Percentiles rank a stretch among this genome's conserved stretches.
phyloP scores from a whole-genome alignment of 176 grass and related monocot species.

The Hyparrhenia diplandra region DNA sequence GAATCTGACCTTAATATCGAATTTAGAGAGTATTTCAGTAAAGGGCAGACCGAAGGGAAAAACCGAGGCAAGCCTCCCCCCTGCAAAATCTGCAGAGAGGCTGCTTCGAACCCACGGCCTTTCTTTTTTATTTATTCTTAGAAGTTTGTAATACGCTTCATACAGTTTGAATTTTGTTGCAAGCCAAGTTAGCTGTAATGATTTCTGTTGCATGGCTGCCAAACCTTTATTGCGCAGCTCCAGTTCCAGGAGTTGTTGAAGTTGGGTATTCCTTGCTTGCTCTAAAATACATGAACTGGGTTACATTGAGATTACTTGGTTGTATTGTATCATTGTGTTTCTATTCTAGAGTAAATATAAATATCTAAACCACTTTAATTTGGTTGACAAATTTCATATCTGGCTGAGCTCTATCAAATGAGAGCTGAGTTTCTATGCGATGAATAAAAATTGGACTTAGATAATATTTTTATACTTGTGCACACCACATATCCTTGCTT shows the following conservation, averaged over 20 bases:
- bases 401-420: background rate
- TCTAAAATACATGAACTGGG: background rate
- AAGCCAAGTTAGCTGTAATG: background rate
- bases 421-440: background rate
- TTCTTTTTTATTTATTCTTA: background rate
- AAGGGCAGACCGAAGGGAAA: too few relatives aligned
- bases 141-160: background rate
- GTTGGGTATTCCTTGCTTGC: background rate
- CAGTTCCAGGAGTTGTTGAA: background rate
- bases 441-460: background rate
- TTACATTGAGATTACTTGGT: background rate
- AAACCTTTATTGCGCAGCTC: background rate
- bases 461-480: background rate
- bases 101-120: too few relatives aligned
- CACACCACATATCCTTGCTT: background rate
- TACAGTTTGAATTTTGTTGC: slow-evolving; percentile 1
- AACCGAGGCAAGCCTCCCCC: too few relatives aligned
- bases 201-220: slow-evolving; percentile 3
- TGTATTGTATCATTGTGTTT: background rate
- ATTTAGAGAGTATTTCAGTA: background rate
- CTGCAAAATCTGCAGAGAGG: too few relatives aligned
- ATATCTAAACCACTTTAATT: background rate
- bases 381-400: background rate
- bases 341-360: background rate
- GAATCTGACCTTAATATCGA: background rate